Evolutionary conservation across 768 basidiomycete species (phyloP).

Genomic region (Podaxis sp.): DNA sequence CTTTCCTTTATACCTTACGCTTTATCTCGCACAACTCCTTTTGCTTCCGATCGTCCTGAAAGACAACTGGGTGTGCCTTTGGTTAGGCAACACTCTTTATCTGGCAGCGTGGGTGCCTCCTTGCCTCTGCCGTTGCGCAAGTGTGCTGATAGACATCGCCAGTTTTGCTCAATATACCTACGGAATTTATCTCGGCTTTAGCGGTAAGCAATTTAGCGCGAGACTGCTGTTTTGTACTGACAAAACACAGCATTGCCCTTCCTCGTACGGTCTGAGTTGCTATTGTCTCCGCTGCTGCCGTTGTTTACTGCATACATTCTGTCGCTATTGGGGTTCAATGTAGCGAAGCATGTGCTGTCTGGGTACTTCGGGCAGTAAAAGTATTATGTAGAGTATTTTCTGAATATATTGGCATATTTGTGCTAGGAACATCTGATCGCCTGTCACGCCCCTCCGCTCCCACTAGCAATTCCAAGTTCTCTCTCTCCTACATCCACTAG

Average conservation of each 20-base stretch:
- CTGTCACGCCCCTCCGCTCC: conserved; percentile 12
- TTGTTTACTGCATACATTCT: conserved; percentile 84
- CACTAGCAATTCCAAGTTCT: conserved; percentile 4
- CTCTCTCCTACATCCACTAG: conserved; percentile 15
- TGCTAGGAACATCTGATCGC: conserved; percentile 10
- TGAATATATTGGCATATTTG: conserved; percentile 14
- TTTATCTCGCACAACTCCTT: conserved; percentile 88
- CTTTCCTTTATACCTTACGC: conserved; percentile 88
- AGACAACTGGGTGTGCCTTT: conserved; percentile 92
- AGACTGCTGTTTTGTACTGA: background rate
- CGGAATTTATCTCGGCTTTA: conserved; percentile 85
- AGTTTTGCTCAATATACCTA: conserved; percentile 91
- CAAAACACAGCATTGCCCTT: conserved; percentile 81
- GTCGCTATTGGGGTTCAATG: conserved; percentile 88
- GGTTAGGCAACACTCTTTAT: conserved; percentile 90
- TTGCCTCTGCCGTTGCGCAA: conserved; percentile 1
- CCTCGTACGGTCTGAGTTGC: conserved; percentile 83
- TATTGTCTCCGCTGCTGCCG: conserved; percentile 89
- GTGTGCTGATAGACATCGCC: conserved; percentile 4
- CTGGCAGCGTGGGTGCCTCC: conserved; percentile 70
- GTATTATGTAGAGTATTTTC: conserved; percentile 9
- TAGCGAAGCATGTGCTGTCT: conserved; percentile 77
- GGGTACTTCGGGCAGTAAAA: conserved; percentile 59
- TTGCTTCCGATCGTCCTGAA: conserved; percentile 80
- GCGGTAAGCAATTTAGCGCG: conserved; percentile 47